Evolutionary conservation across 441 rosid species (phyloP).

Genomic region (Biscutella laevigata): DNA sequence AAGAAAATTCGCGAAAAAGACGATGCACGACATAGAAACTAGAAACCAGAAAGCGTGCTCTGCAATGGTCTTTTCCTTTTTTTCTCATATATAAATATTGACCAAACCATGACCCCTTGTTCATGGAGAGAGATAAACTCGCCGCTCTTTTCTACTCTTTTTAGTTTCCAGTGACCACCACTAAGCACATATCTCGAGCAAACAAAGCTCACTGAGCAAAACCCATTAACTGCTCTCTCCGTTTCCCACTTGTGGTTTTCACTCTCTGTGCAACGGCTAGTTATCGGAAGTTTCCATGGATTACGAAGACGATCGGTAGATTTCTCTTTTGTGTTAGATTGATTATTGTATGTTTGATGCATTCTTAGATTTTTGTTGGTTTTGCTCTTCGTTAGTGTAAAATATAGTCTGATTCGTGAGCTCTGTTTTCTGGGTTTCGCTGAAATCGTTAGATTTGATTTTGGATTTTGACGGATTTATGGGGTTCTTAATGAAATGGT

Average conservation of each 20-base stretch:
- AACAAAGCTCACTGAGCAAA: conserved; percentile 15
- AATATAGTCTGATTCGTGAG: background rate
- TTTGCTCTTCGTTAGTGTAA: background rate
- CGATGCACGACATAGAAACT: conserved; percentile 23
- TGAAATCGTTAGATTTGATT: background rate
- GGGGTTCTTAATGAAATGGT: background rate
- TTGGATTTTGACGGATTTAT: conserved; percentile 2
- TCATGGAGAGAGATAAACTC: conserved; percentile 19
- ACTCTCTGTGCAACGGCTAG: conserved; percentile 21
- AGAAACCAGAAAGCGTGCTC: conserved; percentile 27
- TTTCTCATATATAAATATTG: conserved; percentile 13
- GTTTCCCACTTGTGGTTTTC: no score
- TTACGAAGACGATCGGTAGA: conserved; percentile 33
- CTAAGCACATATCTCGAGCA: conserved; percentile 24
- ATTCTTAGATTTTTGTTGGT: background rate
- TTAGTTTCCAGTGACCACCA: conserved; percentile 15
- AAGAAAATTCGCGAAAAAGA: conserved; percentile 27
- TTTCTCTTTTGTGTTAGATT: background rate
- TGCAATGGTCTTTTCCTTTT: conserved; percentile 21
- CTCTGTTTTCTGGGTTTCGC: background rate
- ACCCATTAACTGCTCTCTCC: no score
- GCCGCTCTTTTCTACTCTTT: conserved; percentile 6
- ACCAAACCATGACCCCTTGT: no score
- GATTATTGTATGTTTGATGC: background rate
- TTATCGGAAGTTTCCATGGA: conserved; percentile 33